Base-by-base conservation (phyloP, 2,329 filamentous ascomycete species). In the Diaporthe longicolla region DNA sequence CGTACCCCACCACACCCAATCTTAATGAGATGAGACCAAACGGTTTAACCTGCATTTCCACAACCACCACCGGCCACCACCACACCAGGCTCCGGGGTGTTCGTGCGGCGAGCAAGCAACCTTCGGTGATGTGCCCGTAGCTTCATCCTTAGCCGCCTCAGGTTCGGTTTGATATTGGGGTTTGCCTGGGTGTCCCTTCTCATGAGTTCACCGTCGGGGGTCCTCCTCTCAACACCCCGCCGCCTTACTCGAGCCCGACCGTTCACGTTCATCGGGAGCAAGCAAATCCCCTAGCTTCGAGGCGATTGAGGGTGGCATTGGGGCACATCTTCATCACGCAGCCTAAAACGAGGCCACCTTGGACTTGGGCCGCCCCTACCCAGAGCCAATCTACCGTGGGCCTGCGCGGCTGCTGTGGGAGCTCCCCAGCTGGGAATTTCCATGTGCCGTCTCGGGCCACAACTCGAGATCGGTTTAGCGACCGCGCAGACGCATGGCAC, bases 1-100 rank as follows among this genome's bases (percentile, higher is more conserved):
- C 29, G 32, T 29, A 48, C 70, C 57, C 70, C 70, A 71, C 70
- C 40, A 57, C 57, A 37, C 70, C 45, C 70, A 71, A 71, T 71
- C 19, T 71, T 54, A 71, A 48, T 63, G 45, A 63, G 70, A 71
- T 71, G 70, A 71, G 70, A 71, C 48, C 37, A 70, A 70, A 57
- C 54, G 54, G 63, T 35, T 54, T 54, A 50, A 48, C 54, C 63
- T 68, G n/a, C 48, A 68, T 26, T 26, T 68, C 48, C 48, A 68
- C 32, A 35, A 68, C 63, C 63, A 66, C 61, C 63, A 68, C 48
- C 63, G 63, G 63, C 45, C 63, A 50, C 61, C 43, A 37, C 48
- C 63, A 40, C 48, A 52, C 48, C 45, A 32, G 50, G 32, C 45
- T 24, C 40, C 48, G 48, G 48, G 63, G 48, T 54, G 48, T 37